Conservation (phyloP, 1,284 basidiomycete genomes). For the Sporisorium scitamineum region DNA sequence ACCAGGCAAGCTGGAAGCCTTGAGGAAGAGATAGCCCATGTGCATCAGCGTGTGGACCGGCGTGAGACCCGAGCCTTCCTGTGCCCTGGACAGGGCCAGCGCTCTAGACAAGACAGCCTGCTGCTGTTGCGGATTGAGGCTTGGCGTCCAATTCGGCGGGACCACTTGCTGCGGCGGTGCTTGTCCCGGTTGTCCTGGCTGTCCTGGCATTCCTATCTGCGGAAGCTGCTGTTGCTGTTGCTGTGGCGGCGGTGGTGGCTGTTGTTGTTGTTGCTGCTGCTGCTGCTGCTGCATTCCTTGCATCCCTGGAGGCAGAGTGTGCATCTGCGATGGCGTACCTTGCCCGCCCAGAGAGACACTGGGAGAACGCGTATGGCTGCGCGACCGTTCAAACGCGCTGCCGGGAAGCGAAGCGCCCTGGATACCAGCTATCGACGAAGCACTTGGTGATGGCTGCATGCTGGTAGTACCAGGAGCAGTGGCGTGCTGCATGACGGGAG, state of each 20-base stretch:
- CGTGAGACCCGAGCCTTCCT: constrained; percentile 49
- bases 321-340: constrained; percentile 47
- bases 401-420: constrained; percentile 42
- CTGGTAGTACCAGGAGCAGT: constrained; percentile 21
- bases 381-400: constrained; percentile 47
- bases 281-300: constrained; percentile 30
- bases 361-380: constrained; percentile 56
- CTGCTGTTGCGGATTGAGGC: constrained; percentile 60
- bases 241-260: constrained; percentile 8
- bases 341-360: constrained; percentile 46
- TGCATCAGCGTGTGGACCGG: constrained; percentile 60
- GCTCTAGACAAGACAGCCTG: constrained; percentile 57
- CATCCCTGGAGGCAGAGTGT: constrained; percentile 31
- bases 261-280: constrained; percentile 22
- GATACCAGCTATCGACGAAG: constrained; percentile 43
- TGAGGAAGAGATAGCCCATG: constrained; percentile 65
- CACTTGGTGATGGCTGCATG: constrained; percentile 46
- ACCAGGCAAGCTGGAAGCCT: constrained; percentile 54
- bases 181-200: constrained; percentile 23
- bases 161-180: constrained; percentile 42
- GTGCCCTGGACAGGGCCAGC: constrained; percentile 56
- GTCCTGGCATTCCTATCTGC: constrained; percentile 35
- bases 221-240: constrained; percentile 13
- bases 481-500: constrained; percentile 48
- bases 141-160: constrained; percentile 55